Base-by-base conservation (phyloP, 345 rosid genomes). In the Salix udensis region DNA sequence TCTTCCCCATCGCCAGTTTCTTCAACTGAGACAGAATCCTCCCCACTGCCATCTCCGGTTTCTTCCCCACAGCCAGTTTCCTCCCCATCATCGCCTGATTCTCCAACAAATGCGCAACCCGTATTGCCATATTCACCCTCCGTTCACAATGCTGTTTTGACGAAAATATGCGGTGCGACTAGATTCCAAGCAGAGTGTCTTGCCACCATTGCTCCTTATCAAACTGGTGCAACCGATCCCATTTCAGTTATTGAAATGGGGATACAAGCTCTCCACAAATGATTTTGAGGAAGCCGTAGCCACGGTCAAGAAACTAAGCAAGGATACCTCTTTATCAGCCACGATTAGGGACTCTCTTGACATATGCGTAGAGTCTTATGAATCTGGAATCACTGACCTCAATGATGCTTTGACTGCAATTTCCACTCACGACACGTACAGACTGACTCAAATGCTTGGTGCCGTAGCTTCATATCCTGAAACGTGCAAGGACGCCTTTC, bases 241-340 rank as follows among this genome's bases (percentile, higher is more conserved):
- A 42, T 62, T 11, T 69, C 75, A 6, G 44, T 77, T 23, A 71
- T 77, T 15, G 64, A 71, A 65, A 72, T 52, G 65, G 80, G 71
- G 6, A 71, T 77, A 55, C 71, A 77, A 26, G 75, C 65, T 6
- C 70, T 71, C 2, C 52, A 31, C 21, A 40, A 65, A 14, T n/a
- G 80, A 65, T 11, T 65, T 71, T 21, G 15, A 77, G 34, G 31
- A 48, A 14, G 76, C 75, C 31, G 31, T 37, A 0, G 48, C 30
- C 4, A 50, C 40, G 2, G 80, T 75, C 12, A 50, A 24, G 28
- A 23, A 19, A 0, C 7, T 69, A 30, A 60, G 12, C 9, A 40
- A 61, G 12, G 48, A 71, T 40, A 66, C 64, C 1, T 21, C 42
- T 23, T 1, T 44, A 42, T 44, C 79, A 15, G 34, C 24, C 11